Conservation (phyloP, 805 yeast species). For the Cephaloascus fragrans region DNA sequence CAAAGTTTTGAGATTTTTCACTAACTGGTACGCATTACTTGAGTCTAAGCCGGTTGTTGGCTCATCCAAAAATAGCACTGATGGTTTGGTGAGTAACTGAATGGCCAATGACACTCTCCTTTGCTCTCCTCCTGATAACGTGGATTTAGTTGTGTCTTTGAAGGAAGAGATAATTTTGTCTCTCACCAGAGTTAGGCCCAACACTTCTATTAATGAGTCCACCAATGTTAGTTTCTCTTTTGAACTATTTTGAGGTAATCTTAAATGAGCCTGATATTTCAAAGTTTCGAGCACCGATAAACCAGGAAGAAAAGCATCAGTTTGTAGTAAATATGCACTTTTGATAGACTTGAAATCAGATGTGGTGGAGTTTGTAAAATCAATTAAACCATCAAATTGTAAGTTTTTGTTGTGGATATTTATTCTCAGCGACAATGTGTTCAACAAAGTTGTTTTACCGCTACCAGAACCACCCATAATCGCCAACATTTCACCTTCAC, state of each 20-base stretch:
- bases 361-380: constrained; percentile 10
- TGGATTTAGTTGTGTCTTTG: constrained; percentile 38
- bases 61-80: constrained; percentile 71
- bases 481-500: constrained; percentile 44
- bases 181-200: constrained; percentile 58
- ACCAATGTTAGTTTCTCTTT: constrained; percentile 41
- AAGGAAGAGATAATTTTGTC: constrained; percentile 45
- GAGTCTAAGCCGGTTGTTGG: constrained; percentile 88
- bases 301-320: constrained; percentile 62
- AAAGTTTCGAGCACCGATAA: constrained; percentile 67
- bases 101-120: constrained; percentile 70
- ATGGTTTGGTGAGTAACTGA: constrained; percentile 68
- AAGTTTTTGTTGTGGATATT: constrained; percentile 28
- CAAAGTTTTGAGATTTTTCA: constrained; percentile 49
- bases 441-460: constrained; percentile 75
- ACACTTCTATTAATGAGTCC: constrained; percentile 47
- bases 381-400: constrained; percentile 30
- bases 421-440: constrained; percentile 49
- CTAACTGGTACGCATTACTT: constrained; percentile 57
- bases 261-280: constrained; percentile 59
- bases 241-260: constrained; percentile 40
- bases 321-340: constrained; percentile 65
- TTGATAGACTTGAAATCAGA: constrained; percentile 16
- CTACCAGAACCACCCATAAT: constrained; percentile 85
- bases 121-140: constrained; percentile 80